These are phyloP conservation scores for peach (Prunus persica) DNA, from an alignment of 306 rosid species.

Conservation along the genomic window Prunus_persica_NCBIv2 NC_034016.1:2951501-2952000, in stretches of 20 bases:
- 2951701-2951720: constrained; percentile 67
- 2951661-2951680: constrained; percentile 91
- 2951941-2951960: constrained; percentile 6
- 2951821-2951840: constrained; percentile 4
- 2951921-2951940: no score
- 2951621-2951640: constrained; percentile 49
- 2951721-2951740: constrained; percentile 70
- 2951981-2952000: constrained; percentile 23
- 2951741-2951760: constrained; percentile 87
- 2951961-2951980: constrained; percentile 16
- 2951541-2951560: constrained; percentile 7
- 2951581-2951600: constrained; percentile 20
- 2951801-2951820: constrained; percentile 23
- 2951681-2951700: constrained; percentile 68
- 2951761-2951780: constrained; percentile 77
- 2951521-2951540: constrained; percentile 77
- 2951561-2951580: constrained; percentile 10
- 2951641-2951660: constrained; percentile 80
- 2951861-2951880: neutral
- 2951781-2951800: constrained; percentile 95
- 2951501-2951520: constrained; percentile 65
- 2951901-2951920: neutral
- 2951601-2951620: constrained; percentile 15
- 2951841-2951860: neutral
- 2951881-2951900: neutral